Conservation (phyloP, 2,329 filamentous ascomycete genomes). For the Calonectria fujianensis region DNA sequence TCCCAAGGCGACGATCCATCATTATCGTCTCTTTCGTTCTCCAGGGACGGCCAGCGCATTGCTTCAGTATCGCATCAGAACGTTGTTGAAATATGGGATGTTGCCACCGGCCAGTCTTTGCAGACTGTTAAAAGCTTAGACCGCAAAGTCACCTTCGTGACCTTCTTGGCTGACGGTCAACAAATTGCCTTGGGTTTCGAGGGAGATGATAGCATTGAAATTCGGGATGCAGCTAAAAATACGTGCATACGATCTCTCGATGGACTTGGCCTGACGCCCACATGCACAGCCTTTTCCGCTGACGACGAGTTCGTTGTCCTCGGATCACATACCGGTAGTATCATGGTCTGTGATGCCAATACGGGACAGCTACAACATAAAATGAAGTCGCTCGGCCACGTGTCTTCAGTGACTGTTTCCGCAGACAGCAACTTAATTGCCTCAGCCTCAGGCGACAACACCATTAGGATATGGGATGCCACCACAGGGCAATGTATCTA, state of each 20-base stretch:
- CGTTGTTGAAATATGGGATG: background rate
- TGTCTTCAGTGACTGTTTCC: background rate
- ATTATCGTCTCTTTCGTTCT: background rate
- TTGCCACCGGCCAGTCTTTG: background rate
- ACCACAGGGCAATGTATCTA: background rate
- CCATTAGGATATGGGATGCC: constrained; percentile 2
- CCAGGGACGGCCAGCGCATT: background rate
- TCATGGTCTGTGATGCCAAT: background rate
- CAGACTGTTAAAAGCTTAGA: background rate
- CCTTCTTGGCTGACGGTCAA: background rate
- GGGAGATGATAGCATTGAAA: background rate
- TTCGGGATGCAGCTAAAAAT: background rate
- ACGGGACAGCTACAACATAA: background rate
- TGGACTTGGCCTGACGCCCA: background rate
- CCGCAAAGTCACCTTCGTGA: background rate
- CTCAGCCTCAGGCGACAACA: background rate
- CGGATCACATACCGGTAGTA: background rate
- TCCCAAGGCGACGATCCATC: too few relatives aligned
- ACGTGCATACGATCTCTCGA: background rate
- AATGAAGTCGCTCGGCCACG: background rate
- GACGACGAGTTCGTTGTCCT: background rate
- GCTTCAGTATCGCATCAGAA: background rate
- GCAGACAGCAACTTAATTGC: background rate
- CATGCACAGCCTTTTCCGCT: background rate
- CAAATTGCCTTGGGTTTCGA: background rate